These are phyloP conservation scores for Hippophae rhamnoides DNA, from an alignment of 306 rosid species.

Conservation along the genomic window DNA sequence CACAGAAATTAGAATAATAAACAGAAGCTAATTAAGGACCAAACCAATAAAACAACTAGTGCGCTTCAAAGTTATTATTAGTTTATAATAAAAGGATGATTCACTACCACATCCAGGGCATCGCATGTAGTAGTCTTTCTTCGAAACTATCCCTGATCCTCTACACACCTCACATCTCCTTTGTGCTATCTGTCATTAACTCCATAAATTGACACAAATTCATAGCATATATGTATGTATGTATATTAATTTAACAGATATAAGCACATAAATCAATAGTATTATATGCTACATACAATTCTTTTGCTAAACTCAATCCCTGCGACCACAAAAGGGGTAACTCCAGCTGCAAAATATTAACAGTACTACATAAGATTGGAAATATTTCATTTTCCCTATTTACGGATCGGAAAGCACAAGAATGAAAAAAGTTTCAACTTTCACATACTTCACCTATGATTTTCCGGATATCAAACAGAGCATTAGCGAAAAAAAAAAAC, in stretches of 20 bases:
- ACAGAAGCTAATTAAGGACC: not conserved
- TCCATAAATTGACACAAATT: not conserved
- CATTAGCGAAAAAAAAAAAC: not conserved
- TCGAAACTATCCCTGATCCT: conserved; percentile 77
- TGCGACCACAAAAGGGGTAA: conserved; percentile 84
- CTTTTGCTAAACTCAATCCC: conserved; percentile 87
- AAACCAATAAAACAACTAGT: not conserved
- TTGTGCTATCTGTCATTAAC: conserved; percentile 50
- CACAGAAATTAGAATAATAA: conserved; percentile 10
- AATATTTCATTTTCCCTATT: not conserved
- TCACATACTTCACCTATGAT: not conserved
- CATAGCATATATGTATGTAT: too few relatives aligned
- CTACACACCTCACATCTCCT: conserved; percentile 59
- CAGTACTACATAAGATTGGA: not conserved
- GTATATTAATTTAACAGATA: too few relatives aligned
- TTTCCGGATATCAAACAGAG: conserved; percentile 1
- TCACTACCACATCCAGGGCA: conserved; percentile 75
- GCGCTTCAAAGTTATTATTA: too few relatives aligned
- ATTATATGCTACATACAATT: conserved; percentile 43
- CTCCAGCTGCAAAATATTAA: conserved; percentile 51
- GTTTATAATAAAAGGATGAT: not conserved
- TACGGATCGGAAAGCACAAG: not conserved
- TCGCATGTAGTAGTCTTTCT: conserved; percentile 43
- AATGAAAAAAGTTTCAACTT: too few relatives aligned
- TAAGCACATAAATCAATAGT: conserved; percentile 3